Evolutionary conservation across 768 basidiomycete species (phyloP), one percentile per base, ranked within the genome.

Genomic region (Agaricus subrufescens): DNA sequence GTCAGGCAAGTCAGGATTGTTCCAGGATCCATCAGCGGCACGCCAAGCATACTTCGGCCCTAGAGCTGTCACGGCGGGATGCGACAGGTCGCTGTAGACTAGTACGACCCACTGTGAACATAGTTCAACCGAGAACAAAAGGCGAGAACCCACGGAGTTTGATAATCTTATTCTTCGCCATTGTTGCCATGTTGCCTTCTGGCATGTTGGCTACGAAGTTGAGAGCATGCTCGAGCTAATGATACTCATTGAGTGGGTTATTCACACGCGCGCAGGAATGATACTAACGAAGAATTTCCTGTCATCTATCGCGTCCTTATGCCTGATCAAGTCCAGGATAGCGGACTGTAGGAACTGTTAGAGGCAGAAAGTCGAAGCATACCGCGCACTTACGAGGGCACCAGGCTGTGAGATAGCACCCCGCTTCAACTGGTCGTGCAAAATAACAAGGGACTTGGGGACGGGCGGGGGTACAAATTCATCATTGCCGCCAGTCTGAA

Each of bases 51-150:
- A 85, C 50, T 81, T 61, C 26, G 77, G 72, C 15, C 89, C 84
- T 38, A 91, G 68, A 60, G 75, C 83, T 1, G 91, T 89, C 6
- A 83, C 73, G 6, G 91, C 79, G 3, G 92, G 92, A 67, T 94
- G 92, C 0, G 83, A 69, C 14, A 96, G 79, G 67, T 94, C 93
- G 60, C 87, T 82, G 67, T 91, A 93, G 56, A 91, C 89, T 91
- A 60, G 1, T 7, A 19, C 25, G 19, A 52, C 48, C 34, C 27
- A 12, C 47, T 57, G 15, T 53, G 26, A 45, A n/a, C 15, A 14
- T n/a, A 34, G 27, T 23, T 26, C 47, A 37, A 14, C 26, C 10
- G 5, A n/a, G 38, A n/a, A 3, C 47, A 37, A 5, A 5, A 48
- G 37, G 10, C 26, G 27, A 40, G 23, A 6, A 74, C 87, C 58